Evolutionary conservation across 106 monocot genomes (phyloP), one percentile per base, ranked within the genome.

Genomic region (Posidonia australis): DNA sequence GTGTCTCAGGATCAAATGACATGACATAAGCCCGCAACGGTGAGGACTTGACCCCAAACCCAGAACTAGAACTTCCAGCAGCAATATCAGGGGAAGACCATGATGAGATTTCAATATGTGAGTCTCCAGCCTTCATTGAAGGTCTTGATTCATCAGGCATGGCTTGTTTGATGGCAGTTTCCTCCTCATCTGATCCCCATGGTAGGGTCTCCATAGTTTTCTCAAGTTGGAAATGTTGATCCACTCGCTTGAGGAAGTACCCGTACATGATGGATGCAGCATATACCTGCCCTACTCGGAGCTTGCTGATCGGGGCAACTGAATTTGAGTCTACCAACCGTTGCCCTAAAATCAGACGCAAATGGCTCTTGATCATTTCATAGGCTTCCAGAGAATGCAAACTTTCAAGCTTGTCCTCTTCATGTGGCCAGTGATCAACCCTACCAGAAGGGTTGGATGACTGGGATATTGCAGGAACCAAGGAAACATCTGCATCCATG

Each of bases 261-360:
- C 93, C 93, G 44, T 88, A 93, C 93, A 93, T 93, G 10, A 93
- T 69, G 3, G 93, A 93, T 28, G 93, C 93, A 17, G 93, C 88
- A 75, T 93, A 93, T 5, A 93, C 88, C 67, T 88, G 87, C 11
- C 93, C 88, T 42, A 93, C 79, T 3, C 83, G 74, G 54, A 88
- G 85, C 69, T 88, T 93, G 76, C 85, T 88, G 21, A 88, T 79
- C 5, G 80, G 80, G 9, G 82, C 73, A 51, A 86, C 72, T 1
- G 80, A 12, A 49, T 54, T 49, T 10, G 72, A 36, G 60, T 85
- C 85, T 19, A 64, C 70, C 44, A 77, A 56, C 20, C 83, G 68
- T 47, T 81, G 78, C 9, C 88, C 93, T 28, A 93, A 54, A 17
- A 93, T 85, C 17, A 88, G 81, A 31, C 83, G 21, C 13, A 93